Percentiles rank a stretch among this genome's conserved stretches.
phyloP scores from a whole-genome alignment of 495 filamentous ascomycete species.

The Penicillium flavigenum region DNA sequence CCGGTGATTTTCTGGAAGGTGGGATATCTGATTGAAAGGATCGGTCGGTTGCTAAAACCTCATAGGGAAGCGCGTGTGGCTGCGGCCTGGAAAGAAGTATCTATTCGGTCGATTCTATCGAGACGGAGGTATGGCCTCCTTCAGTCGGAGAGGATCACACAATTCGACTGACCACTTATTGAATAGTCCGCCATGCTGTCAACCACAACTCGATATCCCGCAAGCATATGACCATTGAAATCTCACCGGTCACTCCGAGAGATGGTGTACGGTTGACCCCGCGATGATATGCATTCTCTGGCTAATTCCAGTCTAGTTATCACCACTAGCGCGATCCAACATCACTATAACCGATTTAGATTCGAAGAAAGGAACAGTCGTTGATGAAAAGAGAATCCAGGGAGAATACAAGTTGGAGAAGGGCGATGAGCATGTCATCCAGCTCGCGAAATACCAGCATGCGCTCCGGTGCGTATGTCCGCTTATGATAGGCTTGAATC shows the following conservation, averaged over 20 bases:
- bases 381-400: slow-evolving; percentile 70
- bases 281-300: neutral
- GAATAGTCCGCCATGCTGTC: slow-evolving; percentile 57
- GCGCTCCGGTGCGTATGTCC: slow-evolving; percentile 43
- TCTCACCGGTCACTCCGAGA: slow-evolving; percentile 62
- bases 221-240: slow-evolving; percentile 77
- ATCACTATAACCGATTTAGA: slow-evolving; percentile 66
- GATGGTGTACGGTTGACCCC: slow-evolving; percentile 59
- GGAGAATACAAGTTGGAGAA: slow-evolving; percentile 52
- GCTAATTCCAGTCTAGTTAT: slow-evolving; percentile 36
- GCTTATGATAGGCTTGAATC: neutral
- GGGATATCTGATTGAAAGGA: neutral
- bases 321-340: slow-evolving; percentile 58
- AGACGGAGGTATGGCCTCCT: slow-evolving; percentile 41
- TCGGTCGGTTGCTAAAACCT: slow-evolving; percentile 19
- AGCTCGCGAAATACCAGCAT: slow-evolving; percentile 63
- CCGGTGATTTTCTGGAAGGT: slow-evolving; percentile 48
- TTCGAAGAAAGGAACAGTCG: slow-evolving; percentile 74
- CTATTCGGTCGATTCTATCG: slow-evolving; percentile 67
- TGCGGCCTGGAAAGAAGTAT: slow-evolving; percentile 78
- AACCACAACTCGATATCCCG: slow-evolving; percentile 78
- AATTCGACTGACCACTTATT: slow-evolving; percentile 9
- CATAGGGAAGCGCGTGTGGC: slow-evolving; percentile 72
- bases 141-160: slow-evolving; percentile 19
- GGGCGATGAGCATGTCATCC: slow-evolving; percentile 60